Evolutionary conservation across 495 filamentous ascomycete genomes (phyloP), one percentile per base, ranked within the genome.

Genomic region (Penicillium parvum): DNA sequence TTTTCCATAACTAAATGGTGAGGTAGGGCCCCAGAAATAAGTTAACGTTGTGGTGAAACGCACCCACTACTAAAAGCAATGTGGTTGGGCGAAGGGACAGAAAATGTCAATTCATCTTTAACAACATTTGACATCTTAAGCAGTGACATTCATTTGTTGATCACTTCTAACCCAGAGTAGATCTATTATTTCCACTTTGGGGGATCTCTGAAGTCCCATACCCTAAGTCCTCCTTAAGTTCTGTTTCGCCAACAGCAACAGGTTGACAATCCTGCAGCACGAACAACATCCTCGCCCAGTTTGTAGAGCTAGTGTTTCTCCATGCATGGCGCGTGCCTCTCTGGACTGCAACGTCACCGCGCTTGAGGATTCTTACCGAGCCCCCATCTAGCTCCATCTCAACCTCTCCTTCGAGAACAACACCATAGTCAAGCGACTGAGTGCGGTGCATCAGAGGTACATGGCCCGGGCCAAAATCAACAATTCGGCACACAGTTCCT

Each of bases 401-500:
- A 32, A 89, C 53, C 52, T 76, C 64, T 0, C 86, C 85, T 55
- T 88, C 84, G 5, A 91, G 43, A 19, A 90, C 76, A 45, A 88
- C 74, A 3, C 84, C 85, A 43, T 85, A 89, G 50, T 90, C 86
- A 2, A 90, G 53, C 1, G 71, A 78, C 45, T 82, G 72, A 1
- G 87, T 88, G 1, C 85, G 72, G 53, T 90, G 87, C 83, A 90
- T 72, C 1, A 65, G 49, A 75, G 37, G 85, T 72, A 60, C 76
- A 64, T 50, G 71, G 68, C 29, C 78, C 69, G 68, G 88, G 63
- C 21, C 83, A 66, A 72, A 85, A 75, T 61, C 86, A 53, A 51
- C 85, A 74, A 45, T 87, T 41, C 65, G 69, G 37, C 67, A 72
- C 2, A 66, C 53, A 7, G 63, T 64, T 23, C 79, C 79, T 8